phyloP scores from a whole-genome alignment of 2,329 filamentous ascomycete species.

The Paraphoma sp. region DNA sequence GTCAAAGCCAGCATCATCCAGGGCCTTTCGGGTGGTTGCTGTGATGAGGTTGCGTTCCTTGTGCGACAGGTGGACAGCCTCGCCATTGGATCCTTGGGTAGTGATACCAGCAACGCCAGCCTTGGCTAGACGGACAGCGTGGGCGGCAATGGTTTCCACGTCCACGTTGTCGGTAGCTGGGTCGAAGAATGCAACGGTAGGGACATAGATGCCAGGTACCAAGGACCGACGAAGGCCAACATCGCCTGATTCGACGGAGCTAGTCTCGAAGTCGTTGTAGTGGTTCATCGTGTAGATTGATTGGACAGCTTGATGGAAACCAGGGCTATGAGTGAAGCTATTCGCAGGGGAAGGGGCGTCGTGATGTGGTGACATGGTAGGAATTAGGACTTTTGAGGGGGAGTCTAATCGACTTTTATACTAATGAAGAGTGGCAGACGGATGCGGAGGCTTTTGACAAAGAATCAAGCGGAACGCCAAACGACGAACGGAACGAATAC shows the following conservation, averaged over 20 bases:
- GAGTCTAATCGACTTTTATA: slow-evolving; percentile 34
- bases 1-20: slow-evolving; percentile 70
- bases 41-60: slow-evolving; percentile 74
- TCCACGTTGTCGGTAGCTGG: slow-evolving; percentile 50
- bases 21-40: slow-evolving; percentile 70
- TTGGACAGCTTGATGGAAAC: slow-evolving; percentile 43
- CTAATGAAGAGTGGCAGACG: slow-evolving; percentile 27
- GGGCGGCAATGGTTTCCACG: slow-evolving; percentile 47
- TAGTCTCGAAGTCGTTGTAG: slow-evolving; percentile 47
- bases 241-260: slow-evolving; percentile 45
- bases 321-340: slow-evolving; percentile 39
- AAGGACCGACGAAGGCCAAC: slow-evolving; percentile 44
- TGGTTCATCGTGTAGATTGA: slow-evolving; percentile 42
- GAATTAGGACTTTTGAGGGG: slow-evolving; percentile 10
- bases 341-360: slow-evolving; percentile 46
- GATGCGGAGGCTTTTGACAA: slow-evolving; percentile 41
- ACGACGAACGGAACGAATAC: slow-evolving; percentile 42
- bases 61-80: slow-evolving; percentile 79
- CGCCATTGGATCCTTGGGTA: slow-evolving; percentile 82
- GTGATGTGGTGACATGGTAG: slow-evolving; percentile 48
- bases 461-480: slow-evolving; percentile 33
- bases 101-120: slow-evolving; percentile 77
- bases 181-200: slow-evolving; percentile 54
- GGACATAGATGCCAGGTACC: slow-evolving; percentile 53
- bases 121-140: slow-evolving; percentile 71